Base-by-base conservation (phyloP, 2,329 filamentous ascomycete species). In the Ilyonectria robusta region DNA sequence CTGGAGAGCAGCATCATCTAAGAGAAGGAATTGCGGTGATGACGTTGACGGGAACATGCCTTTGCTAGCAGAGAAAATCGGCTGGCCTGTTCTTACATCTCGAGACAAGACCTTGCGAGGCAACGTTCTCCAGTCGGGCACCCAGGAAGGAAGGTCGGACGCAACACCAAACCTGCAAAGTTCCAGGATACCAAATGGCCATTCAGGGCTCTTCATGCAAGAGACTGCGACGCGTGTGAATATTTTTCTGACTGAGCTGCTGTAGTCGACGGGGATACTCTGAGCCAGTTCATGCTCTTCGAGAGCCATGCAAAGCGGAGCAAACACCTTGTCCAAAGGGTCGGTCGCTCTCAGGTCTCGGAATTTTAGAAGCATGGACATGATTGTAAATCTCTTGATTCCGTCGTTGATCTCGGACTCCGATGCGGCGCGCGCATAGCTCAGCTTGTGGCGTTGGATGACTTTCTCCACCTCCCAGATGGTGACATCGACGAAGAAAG, bases 61-160 rank as follows among this genome's bases (percentile, higher is more conserved):
- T 33, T 58, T 23, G 23, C 40, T 23, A 4, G 55, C 55, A 35
- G 17, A 47, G 4, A 58, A 17, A 8, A 46, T 35, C 17, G 17
- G 42, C 4, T 35, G 5, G 17, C 55, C 55, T 15, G 55, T 58
- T 33, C 9, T 47, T 19, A 23, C 33, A 37, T 58, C 42, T 15
- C 23, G 42, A 21, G 55, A 58, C 55, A 58, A 33, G 15, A 58
- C 26, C 10, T 46, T 47, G 4, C 55, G 37, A 26, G 55, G 55
- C 26, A 47, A 4, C 6, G 55, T 58, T 47, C 55, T 47, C 55
- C 55, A 58, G 55, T 58, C 55, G 13, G 55, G 55, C n/a, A 58
- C 42, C 40, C 55, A 58, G 23, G 42, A 47, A 21, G 42, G 55
- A 6, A 58, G 29, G 8, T 58, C 55, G 13, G 55, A 26, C 33